phyloP scores from a whole-genome alignment of 2,329 filamentous ascomycete species.

The Fusarium concolor region DNA sequence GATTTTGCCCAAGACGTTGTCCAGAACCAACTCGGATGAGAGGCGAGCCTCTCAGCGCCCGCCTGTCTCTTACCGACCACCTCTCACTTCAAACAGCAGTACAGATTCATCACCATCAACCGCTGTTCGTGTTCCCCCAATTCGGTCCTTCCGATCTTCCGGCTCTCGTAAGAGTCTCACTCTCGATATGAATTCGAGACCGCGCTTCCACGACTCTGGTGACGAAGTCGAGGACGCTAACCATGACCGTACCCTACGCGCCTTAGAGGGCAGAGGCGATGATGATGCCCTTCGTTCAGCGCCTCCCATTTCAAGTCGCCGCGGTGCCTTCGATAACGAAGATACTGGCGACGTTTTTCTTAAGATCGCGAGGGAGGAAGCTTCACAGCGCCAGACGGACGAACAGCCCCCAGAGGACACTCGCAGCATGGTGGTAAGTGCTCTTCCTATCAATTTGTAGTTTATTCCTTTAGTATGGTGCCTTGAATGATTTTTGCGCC shows the following conservation, averaged over 20 bases:
- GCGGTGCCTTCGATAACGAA: slow-evolving; percentile 56
- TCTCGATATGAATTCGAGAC: slow-evolving; percentile 64
- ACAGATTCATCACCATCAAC: slow-evolving; percentile 50
- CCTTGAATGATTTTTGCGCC: slow-evolving; percentile 21
- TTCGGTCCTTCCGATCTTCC: slow-evolving; percentile 67
- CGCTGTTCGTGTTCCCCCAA: slow-evolving; percentile 62
- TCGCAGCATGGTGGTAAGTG: slow-evolving; percentile 61
- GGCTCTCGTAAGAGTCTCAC: slow-evolving; percentile 66
- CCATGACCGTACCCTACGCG: slow-evolving; percentile 63
- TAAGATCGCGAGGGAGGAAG: slow-evolving; percentile 67
- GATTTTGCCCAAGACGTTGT: slow-evolving; percentile 58
- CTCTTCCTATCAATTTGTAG: slow-evolving; percentile 7
- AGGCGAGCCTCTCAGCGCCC: slow-evolving; percentile 58
- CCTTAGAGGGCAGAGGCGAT: slow-evolving; percentile 59
- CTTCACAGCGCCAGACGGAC: slow-evolving; percentile 53
- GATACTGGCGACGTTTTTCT: slow-evolving; percentile 70
- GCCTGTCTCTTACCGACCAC: slow-evolving; percentile 63
- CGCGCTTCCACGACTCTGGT: slow-evolving; percentile 58
- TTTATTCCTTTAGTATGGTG: slow-evolving; percentile 18
- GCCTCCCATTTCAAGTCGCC: slow-evolving; percentile 54
- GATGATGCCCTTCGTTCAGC: slow-evolving; percentile 52
- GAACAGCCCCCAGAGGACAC: slow-evolving; percentile 50
- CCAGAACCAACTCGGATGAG: slow-evolving; percentile 59
- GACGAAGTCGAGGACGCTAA: slow-evolving; percentile 58
- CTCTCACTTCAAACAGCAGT: slow-evolving; percentile 46